These are phyloP conservation scores for Fusarium nematophilum DNA, from an alignment of 2,329 filamentous ascomycete genomes.

Conservation along the genomic window DNA sequence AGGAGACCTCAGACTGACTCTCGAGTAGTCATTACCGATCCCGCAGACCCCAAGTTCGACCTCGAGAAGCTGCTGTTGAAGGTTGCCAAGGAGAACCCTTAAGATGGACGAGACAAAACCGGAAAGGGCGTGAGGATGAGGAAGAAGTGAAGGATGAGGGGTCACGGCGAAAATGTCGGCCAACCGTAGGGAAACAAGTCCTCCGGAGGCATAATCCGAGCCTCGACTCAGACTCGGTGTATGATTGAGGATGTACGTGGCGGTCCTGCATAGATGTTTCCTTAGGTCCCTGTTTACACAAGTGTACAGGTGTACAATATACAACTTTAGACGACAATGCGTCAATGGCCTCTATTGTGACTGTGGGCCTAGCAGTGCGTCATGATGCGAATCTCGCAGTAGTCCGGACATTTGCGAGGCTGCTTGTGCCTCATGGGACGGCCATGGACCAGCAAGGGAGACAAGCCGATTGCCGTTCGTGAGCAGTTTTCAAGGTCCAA, in stretches of 20 bases:
- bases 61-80: conserved; percentile 84
- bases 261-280: conserved; percentile 63
- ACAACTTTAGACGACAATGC: conserved; percentile 59
- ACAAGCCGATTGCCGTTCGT: too few species aligned
- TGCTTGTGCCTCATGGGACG: background rate
- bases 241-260: conserved; percentile 55
- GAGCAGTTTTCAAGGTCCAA: too few species aligned
- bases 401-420: background rate
- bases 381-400: background rate
- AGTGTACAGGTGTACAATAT: conserved; percentile 67
- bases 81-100: conserved; percentile 66
- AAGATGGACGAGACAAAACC: conserved; percentile 42
- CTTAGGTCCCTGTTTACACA: conserved; percentile 56
- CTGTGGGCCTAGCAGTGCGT: conserved; percentile 13
- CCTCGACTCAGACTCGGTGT: conserved; percentile 49
- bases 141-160: conserved; percentile 43
- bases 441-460: background rate
- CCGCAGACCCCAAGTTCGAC: conserved; percentile 90
- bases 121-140: conserved; percentile 39
- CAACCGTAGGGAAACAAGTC: conserved; percentile 39
- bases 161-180: conserved; percentile 41
- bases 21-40: conserved; percentile 63
- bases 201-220: conserved; percentile 44
- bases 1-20: conserved; percentile 36
- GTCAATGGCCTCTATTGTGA: conserved; percentile 35